Evolutionary conservation across 2,329 filamentous ascomycete species (phyloP).

Genomic region (Penicillium sp.): DNA sequence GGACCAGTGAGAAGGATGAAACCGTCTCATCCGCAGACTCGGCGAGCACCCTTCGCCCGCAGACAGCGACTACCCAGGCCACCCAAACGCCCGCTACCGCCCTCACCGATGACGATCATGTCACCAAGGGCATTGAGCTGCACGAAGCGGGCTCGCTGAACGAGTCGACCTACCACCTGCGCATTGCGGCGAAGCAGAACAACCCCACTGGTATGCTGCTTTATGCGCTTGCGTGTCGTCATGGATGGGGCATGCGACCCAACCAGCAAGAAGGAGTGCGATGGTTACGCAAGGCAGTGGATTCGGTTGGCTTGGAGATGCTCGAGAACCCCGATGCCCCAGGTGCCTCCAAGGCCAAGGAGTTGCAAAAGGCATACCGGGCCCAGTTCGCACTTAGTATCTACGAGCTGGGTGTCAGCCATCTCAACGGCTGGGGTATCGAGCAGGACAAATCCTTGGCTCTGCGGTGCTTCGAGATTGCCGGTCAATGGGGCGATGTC

Average conservation of each 20-base stretch:
- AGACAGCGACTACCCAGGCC: conserved; percentile 34
- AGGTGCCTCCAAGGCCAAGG: conserved; percentile 60
- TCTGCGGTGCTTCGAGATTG: conserved; percentile 92
- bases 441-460: conserved; percentile 87
- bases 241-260: conserved; percentile 96
- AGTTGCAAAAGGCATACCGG: conserved; percentile 74
- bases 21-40: conserved; percentile 60
- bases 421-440: conserved; percentile 98
- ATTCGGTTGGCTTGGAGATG: conserved; percentile 78
- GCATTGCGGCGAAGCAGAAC: conserved; percentile 81
- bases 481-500: conserved; percentile 90
- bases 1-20: conserved; percentile 37
- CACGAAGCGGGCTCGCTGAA: conserved; percentile 86
- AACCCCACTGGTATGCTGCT: conserved; percentile 93
- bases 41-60: conserved; percentile 63
- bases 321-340: conserved; percentile 67
- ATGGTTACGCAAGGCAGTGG: conserved; percentile 90
- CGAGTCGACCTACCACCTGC: conserved; percentile 94
- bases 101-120: conserved; percentile 72
- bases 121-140: conserved; percentile 84
- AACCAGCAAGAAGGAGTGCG: conserved; percentile 87
- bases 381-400: conserved; percentile 94
- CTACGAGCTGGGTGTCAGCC: conserved; percentile 93
- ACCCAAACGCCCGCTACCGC: conserved; percentile 31
- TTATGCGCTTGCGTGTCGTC: conserved; percentile 90